These are phyloP conservation scores for Geotrichum cucujoidarum DNA, from an alignment of 1,139 yeast species.

Conservation along the genomic window DNA sequence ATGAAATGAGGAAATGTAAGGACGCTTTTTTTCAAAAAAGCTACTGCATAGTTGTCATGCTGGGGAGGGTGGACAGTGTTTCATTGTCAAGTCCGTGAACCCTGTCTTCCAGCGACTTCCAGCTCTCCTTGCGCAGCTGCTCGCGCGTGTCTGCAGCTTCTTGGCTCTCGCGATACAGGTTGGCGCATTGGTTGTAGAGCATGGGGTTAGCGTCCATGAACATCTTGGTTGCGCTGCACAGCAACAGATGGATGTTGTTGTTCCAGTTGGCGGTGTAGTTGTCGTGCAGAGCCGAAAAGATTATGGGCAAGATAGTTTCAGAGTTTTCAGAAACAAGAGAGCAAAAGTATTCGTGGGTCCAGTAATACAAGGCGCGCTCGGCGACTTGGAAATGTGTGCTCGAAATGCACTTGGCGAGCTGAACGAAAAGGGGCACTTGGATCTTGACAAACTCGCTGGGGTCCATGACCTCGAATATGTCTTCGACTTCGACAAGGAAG, in stretches of 20 bases:
- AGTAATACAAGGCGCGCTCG: slow-evolving; percentile 88
- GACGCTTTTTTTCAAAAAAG: background rate
- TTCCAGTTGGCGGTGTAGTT: slow-evolving; percentile 72
- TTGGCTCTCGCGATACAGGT: slow-evolving; percentile 71
- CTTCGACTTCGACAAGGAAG: slow-evolving; percentile 94
- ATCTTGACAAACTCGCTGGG: slow-evolving; percentile 91
- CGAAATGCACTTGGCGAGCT: slow-evolving; percentile 87
- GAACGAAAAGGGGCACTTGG: slow-evolving; percentile 91
- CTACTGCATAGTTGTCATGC: slow-evolving; percentile 1
- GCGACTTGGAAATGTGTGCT: slow-evolving; percentile 97
- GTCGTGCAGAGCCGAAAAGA: slow-evolving; percentile 86
- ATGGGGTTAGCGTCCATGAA: slow-evolving; percentile 95
- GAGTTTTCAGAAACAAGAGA: slow-evolving; percentile 85
- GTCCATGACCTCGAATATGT: slow-evolving; percentile 93
- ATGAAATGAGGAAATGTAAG: background rate
- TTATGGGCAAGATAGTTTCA: slow-evolving; percentile 86
- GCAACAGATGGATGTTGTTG: slow-evolving; percentile 84
- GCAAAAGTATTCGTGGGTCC: slow-evolving; percentile 93
- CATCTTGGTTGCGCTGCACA: slow-evolving; percentile 83
- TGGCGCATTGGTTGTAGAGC: slow-evolving; percentile 86
- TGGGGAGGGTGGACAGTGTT: background rate
- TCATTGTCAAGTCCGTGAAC: slow-evolving; percentile 31
- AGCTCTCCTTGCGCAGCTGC: slow-evolving; percentile 57
- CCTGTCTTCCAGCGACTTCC: slow-evolving; percentile 67
- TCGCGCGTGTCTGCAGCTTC: slow-evolving; percentile 63